Evolutionary conservation across 2,329 filamentous ascomycete genomes (phyloP).

Genomic region (Fusarium gaditjirri): DNA sequence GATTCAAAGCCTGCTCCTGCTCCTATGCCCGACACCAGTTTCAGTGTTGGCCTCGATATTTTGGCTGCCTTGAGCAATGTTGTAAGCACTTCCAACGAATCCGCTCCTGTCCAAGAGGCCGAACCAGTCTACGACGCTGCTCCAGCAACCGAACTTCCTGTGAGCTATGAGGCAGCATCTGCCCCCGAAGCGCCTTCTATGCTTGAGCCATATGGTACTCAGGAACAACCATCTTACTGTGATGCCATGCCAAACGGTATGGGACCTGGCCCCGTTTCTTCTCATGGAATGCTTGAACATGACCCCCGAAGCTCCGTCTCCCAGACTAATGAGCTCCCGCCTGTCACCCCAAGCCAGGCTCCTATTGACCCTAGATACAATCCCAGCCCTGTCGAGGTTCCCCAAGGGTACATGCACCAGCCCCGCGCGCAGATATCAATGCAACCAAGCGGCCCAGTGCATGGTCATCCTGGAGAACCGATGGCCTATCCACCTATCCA

Average conservation of each 20-base stretch:
- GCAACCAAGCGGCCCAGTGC: conserved; percentile 39
- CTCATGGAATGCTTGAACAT: conserved; percentile 27
- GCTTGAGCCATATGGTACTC: conserved; percentile 6
- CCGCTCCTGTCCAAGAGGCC: conserved; percentile 14
- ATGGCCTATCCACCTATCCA: conserved; percentile 44
- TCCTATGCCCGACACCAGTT: conserved; percentile 40
- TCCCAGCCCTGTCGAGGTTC: conserved; percentile 38
- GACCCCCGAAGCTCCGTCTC: conserved; percentile 38
- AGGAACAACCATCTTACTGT: conserved; percentile 24
- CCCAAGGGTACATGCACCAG: conserved; percentile 42
- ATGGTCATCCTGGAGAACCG: conserved; percentile 37
- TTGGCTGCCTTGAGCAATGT: conserved; percentile 51
- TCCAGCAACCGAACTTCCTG: background rate
- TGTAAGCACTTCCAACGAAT: conserved; percentile 42
- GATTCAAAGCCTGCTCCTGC: conserved; percentile 48
- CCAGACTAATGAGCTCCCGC: conserved; percentile 39
- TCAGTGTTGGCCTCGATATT: conserved; percentile 46
- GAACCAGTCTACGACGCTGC: conserved; percentile 1
- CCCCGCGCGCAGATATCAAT: conserved; percentile 40
- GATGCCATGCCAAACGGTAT: conserved; percentile 16
- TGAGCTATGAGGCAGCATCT: conserved; percentile 19
- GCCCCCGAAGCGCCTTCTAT: conserved; percentile 18
- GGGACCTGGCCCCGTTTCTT: background rate
- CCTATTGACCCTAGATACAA: conserved; percentile 41
- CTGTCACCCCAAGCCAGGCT: conserved; percentile 36